Base-by-base conservation (phyloP, 306 rosid species). In the Trifolium dubium region DNA sequence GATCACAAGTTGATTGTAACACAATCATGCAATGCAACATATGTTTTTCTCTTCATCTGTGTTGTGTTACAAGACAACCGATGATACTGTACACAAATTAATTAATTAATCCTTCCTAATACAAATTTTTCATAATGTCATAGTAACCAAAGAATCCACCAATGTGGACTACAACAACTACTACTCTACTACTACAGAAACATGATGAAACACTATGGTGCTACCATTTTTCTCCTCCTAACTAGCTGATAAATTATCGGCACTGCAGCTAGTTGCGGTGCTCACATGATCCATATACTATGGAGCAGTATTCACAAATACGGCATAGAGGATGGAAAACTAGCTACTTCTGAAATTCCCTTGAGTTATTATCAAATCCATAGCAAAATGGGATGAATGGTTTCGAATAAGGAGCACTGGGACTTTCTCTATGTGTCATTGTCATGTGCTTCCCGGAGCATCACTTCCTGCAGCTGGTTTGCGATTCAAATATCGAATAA, bases 401-500 rank as follows among this genome's bases (percentile, higher is more conserved):
- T 66, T 72, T 64, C 32, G 59, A 11, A 49, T 14, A 37, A 10
- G 49, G 29, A 34, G 46, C 46, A 40, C 64, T 79, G 10, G 35
- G 53, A 73, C 64, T 23, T 23, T 23, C 23, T 23, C 23, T 23
- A 0, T 23, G 23, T 23, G 23, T 23, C 23, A 23, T 23, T 23
- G 23, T 23, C 84, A 92, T 35, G 86, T 87, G 85, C 92, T 89
- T 82, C 98, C 97, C 4, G 99, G 99, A 54, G 79, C 97, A 61
- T 95, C 98, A 50, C 87, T 81, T 75, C 93, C 98, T 1, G 89
- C 76, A 9, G 85, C 83, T 39, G 99, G 97, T 79, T 90, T 92
- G 77, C 97, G 96, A 80, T 95, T 95, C 80, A 94, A 82, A 74
- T 89, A 94, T 4, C 98, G 96, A 69, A 93, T 92, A 73, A 95